A percentile compares a stretch with the other conserved stretches of the same genome.
Evolutionary conservation across 106 monocot species (phyloP).

Genomic region (Acorus calamus): DNA sequence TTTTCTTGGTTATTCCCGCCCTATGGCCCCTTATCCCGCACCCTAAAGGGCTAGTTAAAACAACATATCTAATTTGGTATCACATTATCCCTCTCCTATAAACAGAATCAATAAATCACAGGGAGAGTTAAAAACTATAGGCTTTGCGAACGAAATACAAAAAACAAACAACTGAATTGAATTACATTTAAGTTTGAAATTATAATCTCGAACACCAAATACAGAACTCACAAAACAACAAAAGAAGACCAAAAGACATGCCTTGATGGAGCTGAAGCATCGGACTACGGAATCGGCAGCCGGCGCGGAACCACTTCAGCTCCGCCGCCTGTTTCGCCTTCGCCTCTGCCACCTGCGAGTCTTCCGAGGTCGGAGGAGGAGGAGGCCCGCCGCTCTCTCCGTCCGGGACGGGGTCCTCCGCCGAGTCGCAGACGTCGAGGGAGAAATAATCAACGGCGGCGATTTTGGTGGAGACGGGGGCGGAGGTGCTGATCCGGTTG

Average conservation of each 20-base stretch:
- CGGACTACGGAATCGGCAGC: constrained; percentile 54
- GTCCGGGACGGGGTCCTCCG: not conserved
- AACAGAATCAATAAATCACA: too few species aligned
- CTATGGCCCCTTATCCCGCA: too few species aligned
- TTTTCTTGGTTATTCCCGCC: too few species aligned
- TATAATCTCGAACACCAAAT: not conserved
- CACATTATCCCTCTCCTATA: too few species aligned
- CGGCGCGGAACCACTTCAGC: constrained; percentile 42
- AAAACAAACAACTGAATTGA: too few species aligned
- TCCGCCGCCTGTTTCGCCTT: constrained; percentile 11
- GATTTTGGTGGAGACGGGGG: constrained; percentile 13
- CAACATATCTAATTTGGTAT: too few species aligned
- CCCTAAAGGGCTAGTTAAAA: too few species aligned
- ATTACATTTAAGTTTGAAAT: too few species aligned
- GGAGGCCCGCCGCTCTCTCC: too few species aligned
- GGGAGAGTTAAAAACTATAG: too few species aligned
- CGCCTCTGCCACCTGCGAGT: not conserved
- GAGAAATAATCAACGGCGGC: constrained; percentile 54
- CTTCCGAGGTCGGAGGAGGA: not conserved
- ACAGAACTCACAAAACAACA: not conserved
- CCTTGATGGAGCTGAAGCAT: constrained; percentile 80
- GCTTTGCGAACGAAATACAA: too few species aligned
- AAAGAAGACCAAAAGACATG: not conserved
- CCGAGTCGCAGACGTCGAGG: constrained; percentile 27
- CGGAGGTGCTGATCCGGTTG: constrained; percentile 28